Evolutionary conservation across 2,329 filamentous ascomycete genomes (phyloP).

Genomic region (Sphaerulina vaccinii): DNA sequence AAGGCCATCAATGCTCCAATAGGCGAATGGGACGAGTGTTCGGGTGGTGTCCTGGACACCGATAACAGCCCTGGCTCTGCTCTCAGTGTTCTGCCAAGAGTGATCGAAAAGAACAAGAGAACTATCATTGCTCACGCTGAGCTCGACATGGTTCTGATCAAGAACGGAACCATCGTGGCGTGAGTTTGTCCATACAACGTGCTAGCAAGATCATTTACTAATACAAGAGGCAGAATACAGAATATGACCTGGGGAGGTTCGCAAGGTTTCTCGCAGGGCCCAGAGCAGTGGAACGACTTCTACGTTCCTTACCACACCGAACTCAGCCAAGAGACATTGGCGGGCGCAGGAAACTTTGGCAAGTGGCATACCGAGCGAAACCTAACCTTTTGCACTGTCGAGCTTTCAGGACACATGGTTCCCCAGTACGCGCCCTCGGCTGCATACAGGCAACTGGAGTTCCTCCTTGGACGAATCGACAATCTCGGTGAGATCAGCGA

Average conservation of each 20-base stretch:
- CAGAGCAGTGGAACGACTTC: slow-evolving; percentile 56
- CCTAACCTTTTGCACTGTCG: slow-evolving; percentile 67
- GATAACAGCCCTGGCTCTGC: slow-evolving; percentile 58
- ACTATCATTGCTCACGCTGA: slow-evolving; percentile 73
- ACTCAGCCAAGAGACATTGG: slow-evolving; percentile 48
- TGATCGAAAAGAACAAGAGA: slow-evolving; percentile 71
- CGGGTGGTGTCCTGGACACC: slow-evolving; percentile 46
- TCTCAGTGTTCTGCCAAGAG: slow-evolving; percentile 61
- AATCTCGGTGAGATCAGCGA: slow-evolving; percentile 47
- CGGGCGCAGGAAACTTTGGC: slow-evolving; percentile 67
- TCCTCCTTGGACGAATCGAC: slow-evolving; percentile 68
- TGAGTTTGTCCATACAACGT: too few relatives aligned
- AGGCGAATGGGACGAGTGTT: slow-evolving; percentile 65
- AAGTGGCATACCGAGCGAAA: slow-evolving; percentile 71
- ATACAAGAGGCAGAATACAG: too few relatives aligned
- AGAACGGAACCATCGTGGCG: slow-evolving; percentile 68
- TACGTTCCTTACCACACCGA: slow-evolving; percentile 65
- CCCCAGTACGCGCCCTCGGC: slow-evolving; percentile 67
- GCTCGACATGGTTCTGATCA: slow-evolving; percentile 66
- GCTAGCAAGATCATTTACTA: too few relatives aligned
- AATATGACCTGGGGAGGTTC: slow-evolving; percentile 78
- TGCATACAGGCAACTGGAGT: slow-evolving; percentile 66
- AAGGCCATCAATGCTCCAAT: slow-evolving; percentile 50
- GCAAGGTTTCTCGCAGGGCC: slow-evolving; percentile 65
- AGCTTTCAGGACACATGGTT: slow-evolving; percentile 59